Conservation (phyloP, 148 eudicot species). For the Rhododendron mucronatum region DNA sequence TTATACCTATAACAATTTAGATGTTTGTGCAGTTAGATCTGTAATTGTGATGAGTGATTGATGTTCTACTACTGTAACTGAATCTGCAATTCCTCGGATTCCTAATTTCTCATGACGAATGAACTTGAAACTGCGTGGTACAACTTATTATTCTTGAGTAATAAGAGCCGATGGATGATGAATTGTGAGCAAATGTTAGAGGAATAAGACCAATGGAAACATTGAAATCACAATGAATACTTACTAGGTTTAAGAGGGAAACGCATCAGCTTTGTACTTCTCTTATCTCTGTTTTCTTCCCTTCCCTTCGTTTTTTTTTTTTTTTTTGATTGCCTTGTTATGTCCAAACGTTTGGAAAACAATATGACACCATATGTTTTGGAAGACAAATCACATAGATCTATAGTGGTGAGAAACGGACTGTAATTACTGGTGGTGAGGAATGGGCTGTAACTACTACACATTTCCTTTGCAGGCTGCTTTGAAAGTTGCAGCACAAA, state of each 20-base stretch:
- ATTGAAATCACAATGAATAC: neutral
- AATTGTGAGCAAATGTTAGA: neutral
- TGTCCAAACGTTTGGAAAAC: neutral
- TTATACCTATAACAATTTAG: too few species aligned
- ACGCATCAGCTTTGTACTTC: neutral
- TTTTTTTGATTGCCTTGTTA: neutral
- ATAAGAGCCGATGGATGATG: neutral
- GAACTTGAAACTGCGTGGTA: neutral
- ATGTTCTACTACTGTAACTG: neutral
- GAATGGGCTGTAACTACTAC: neutral
- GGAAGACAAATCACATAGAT: neutral
- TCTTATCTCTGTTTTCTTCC: neutral
- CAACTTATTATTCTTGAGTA: neutral
- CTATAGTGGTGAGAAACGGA: neutral
- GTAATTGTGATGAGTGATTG: neutral
- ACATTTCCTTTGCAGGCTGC: slow-evolving; percentile 57
- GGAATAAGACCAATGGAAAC: neutral
- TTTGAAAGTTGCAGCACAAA: slow-evolving; percentile 67
- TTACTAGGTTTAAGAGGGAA: neutral
- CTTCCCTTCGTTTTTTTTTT: neutral
- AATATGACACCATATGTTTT: neutral
- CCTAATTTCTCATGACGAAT: neutral
- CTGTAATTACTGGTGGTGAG: neutral
- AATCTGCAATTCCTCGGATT: neutral
- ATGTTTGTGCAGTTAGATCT: too few species aligned